Evolutionary conservation across 2,329 filamentous ascomycete species (phyloP), one percentile per base, ranked within the genome.

Genomic region (Tolypocladium nubicola): DNA sequence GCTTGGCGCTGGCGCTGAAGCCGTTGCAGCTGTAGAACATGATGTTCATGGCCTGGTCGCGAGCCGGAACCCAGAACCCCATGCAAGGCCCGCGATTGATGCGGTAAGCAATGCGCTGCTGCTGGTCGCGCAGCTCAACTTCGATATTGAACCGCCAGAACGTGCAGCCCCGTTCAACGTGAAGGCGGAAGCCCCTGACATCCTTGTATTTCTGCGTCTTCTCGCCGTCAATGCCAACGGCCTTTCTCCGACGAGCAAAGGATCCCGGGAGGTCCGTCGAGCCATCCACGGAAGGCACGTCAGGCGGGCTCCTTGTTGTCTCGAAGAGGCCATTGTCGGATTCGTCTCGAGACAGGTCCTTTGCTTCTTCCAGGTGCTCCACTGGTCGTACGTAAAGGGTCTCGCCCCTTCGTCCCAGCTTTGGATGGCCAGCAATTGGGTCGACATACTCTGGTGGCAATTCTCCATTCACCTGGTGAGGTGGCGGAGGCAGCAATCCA

Each of bases 11-110:
- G 55, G 87, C 71, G 64, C 90, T 93, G 76, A 99, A 99, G 2
- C 95, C 94, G 70, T 99, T 99, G 76, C 94, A 96, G 69, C 89
- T 96, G 75, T 97, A 84, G 75, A 97, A 99, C 91, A 97, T 96
- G 69, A 97, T 89, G 74, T 97, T 97, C 94, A 99, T 99, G 2
- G 88, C 83, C 69, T 96, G 81, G 19, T 85, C 87, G 54, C 80
- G 82, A 38, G 87, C 88, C 6, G 95, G 94, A 0, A 99, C 90
- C 93, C 94, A 99, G 70, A 99, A 99, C 1, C 88, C 90, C 55
- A 89, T 85, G 2, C 90, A 84, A 7, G 93, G 92, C 0, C 94
- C 93, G 52, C 87, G 82, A 67, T 99, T 99, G 75, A 99, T 96
- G 56, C 92, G 89, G 72, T 99, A 99, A 0, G 92, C 93, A 61